Evolutionary conservation across 75 land plant species (phyloP).

Genomic region (Chamaecyparis obtusa): DNA sequence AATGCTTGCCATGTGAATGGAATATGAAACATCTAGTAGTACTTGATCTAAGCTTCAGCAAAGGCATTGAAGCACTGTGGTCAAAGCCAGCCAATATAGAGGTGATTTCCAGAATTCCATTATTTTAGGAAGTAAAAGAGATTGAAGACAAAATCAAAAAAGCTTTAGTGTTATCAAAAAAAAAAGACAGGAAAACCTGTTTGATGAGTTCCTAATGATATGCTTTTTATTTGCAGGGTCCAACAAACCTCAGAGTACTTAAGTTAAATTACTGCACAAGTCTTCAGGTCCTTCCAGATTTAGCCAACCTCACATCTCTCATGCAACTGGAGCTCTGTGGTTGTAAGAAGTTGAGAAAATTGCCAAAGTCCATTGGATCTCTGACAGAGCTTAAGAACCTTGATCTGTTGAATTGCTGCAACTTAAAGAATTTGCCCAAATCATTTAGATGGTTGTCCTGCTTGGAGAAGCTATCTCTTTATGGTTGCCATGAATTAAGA

Average conservation of each 20-base stretch:
- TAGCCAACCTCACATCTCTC: no score
- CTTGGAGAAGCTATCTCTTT: slow-evolving; percentile 6
- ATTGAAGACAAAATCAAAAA: not conserved
- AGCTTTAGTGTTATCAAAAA: not conserved
- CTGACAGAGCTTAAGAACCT: no score
- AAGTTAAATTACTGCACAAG: no score
- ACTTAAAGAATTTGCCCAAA: not conserved
- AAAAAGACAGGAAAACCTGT: not conserved
- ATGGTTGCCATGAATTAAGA: not conserved
- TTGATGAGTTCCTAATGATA: not conserved
- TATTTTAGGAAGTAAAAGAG: not conserved
- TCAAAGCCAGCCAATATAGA: not conserved
- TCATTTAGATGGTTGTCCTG: slow-evolving; percentile 15
- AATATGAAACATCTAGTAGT: not conserved
- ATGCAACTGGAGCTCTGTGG: no score
- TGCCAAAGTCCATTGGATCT: no score
- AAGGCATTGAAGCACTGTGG: slow-evolving; percentile 8
- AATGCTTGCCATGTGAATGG: not conserved
- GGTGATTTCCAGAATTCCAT: not conserved
- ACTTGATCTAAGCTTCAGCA: slow-evolving; percentile 7
- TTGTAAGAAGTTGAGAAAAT: no score
- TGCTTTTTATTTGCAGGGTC: not conserved
- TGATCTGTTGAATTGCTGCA: no score
- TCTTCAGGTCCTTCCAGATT: no score
- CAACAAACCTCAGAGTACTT: no score